These are phyloP conservation scores for Trichophyton equinum DNA, from an alignment of 2,329 filamentous ascomycete genomes.

Conservation along the genomic window DNA sequence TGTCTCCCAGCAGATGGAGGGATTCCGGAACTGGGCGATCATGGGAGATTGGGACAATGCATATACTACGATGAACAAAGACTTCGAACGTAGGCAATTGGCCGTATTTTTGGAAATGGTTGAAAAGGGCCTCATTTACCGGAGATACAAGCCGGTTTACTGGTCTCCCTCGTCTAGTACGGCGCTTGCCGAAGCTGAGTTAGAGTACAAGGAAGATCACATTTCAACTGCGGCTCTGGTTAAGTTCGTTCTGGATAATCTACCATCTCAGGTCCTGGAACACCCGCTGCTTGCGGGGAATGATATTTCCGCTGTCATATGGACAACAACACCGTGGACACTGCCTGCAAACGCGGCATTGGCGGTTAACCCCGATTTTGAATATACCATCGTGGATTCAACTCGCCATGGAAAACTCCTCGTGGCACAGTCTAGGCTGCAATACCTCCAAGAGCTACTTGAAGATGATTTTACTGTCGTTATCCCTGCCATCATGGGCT, in stretches of 20 bases:
- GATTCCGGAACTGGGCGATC: slow-evolving; percentile 47
- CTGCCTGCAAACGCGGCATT: slow-evolving; percentile 85
- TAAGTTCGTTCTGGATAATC: slow-evolving; percentile 53
- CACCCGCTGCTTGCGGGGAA: slow-evolving; percentile 33
- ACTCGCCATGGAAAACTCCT: slow-evolving; percentile 46
- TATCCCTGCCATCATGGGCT: slow-evolving; percentile 48
- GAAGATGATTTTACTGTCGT: slow-evolving; percentile 41
- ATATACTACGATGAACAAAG: slow-evolving; percentile 51
- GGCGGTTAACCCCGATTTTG: slow-evolving; percentile 61
- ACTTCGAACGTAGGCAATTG: slow-evolving; percentile 49
- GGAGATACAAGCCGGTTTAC: slow-evolving; percentile 51
- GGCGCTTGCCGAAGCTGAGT: slow-evolving; percentile 51
- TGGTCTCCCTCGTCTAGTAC: slow-evolving; percentile 55
- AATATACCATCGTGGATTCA: slow-evolving; percentile 56
- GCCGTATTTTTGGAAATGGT: slow-evolving; percentile 50
- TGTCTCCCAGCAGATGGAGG: slow-evolving; percentile 46
- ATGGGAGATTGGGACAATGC: slow-evolving; percentile 54
- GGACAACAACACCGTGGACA: slow-evolving; percentile 98
- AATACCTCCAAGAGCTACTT: slow-evolving; percentile 42
- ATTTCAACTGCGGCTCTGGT: slow-evolving; percentile 52
- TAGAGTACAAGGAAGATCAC: slow-evolving; percentile 53
- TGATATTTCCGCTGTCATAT: slow-evolving; percentile 68
- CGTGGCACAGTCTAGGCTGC: slow-evolving; percentile 58
- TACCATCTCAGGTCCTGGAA: slow-evolving; percentile 35
- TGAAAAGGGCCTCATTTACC: slow-evolving; percentile 48